Evolutionary conservation across 1,139 yeast species (phyloP).

Genomic region (Pichia sp.): DNA sequence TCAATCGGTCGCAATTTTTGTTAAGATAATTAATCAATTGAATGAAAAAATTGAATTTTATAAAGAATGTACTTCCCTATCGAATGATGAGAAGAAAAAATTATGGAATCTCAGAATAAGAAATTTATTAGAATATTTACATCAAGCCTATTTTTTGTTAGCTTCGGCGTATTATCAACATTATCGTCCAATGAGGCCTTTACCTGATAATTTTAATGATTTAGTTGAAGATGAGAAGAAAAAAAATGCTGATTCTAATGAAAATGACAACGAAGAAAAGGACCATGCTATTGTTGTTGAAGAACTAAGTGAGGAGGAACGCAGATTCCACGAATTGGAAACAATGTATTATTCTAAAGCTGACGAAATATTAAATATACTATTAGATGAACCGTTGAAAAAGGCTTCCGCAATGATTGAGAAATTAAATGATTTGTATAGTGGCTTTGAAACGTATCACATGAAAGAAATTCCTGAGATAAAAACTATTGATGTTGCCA

Average conservation of each 20-base stretch:
- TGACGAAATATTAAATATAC: constrained; percentile 22
- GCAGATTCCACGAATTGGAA: constrained; percentile 22
- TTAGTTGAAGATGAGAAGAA: constrained; percentile 9
- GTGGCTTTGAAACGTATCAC: constrained; percentile 6
- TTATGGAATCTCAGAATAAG: constrained; percentile 27
- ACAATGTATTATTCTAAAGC: constrained; percentile 26
- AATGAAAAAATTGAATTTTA: constrained; percentile 28
- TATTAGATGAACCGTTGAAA: constrained; percentile 26
- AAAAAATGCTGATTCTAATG: constrained; percentile 19
- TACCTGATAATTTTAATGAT: constrained; percentile 24
- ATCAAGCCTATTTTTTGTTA: constrained; percentile 68
- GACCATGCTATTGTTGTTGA: constrained; percentile 14
- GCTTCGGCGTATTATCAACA: constrained; percentile 76
- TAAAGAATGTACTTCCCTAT: constrained; percentile 1
- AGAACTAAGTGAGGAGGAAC: constrained; percentile 11
- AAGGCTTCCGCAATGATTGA: constrained; percentile 21
- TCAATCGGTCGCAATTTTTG: constrained; percentile 43
- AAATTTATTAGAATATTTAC: constrained; percentile 57
- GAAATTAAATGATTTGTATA: constrained; percentile 16
- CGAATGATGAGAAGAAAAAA: constrained; percentile 19
- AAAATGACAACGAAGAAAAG: constrained; percentile 28
- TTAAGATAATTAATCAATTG: constrained; percentile 34
- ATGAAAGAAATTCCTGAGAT: constrained; percentile 4
- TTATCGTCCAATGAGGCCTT: constrained; percentile 40
- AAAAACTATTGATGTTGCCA: background rate